These are phyloP conservation scores for Geotrichum reessii DNA, from an alignment of 1,139 yeast species.

Conservation along the genomic window DNA sequence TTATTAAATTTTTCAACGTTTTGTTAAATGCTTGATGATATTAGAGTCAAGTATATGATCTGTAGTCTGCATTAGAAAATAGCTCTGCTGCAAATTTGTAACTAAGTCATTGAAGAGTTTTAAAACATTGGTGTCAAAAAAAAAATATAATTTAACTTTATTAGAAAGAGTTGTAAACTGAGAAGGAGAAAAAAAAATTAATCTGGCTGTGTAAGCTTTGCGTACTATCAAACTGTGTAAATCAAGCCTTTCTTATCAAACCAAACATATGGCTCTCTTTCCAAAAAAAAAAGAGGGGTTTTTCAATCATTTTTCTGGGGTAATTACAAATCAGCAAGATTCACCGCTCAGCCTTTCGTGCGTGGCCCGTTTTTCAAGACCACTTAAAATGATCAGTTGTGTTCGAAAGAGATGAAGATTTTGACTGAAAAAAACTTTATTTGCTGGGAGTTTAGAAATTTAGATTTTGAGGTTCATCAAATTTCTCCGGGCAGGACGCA, in stretches of 20 bases:
- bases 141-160: background rate
- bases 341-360: background rate
- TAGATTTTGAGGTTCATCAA: background rate
- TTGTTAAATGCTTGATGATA: too few species aligned
- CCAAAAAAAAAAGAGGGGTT: background rate
- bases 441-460: background rate
- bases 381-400: background rate
- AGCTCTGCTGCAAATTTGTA: too few species aligned
- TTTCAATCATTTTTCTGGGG: background rate
- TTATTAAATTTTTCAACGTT: too few species aligned
- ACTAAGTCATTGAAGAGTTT: too few species aligned
- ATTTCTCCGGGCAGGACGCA: background rate
- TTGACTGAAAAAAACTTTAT: background rate
- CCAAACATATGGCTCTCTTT: background rate
- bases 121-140: background rate
- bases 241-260: background rate
- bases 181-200: background rate
- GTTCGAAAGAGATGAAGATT: background rate
- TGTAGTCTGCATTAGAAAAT: too few species aligned
- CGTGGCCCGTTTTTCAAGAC: background rate
- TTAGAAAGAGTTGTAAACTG: background rate
- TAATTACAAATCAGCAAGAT: background rate
- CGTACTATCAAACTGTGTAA: background rate
- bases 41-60: too few species aligned
- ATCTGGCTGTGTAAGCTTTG: background rate